Base-by-base conservation (phyloP, 805 yeast species). In the Metschnikowia orientalis region DNA sequence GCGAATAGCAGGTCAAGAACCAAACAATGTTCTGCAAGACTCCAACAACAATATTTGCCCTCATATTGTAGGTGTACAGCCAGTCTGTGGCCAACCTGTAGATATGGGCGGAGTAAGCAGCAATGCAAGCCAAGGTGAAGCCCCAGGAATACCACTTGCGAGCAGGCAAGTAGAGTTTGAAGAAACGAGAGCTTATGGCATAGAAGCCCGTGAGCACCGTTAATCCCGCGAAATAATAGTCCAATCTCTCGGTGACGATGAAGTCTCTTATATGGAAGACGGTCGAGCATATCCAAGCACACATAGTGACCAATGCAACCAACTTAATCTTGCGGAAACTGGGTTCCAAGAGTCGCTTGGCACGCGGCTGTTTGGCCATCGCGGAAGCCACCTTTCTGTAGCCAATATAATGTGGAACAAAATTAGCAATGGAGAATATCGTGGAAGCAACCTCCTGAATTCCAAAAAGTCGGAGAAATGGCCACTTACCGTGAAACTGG, bases 401-500 rank as follows among this genome's bases (percentile, higher is more conserved):
- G 16, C 57, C 59, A 23, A 44, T 15, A 24, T 32, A 44, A 33
- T 54, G 53, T 11, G 63, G 67, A 3, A 41, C 30, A 13, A 62
- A 50, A 43, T 66, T 66, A 5, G 67, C 69, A 9, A 63, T n/a
- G n/a, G 95, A 83, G 56, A 92, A 90, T 2, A 87, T 13, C 1
- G 83, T 78, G 9, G 94, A 81, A 15, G 80, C 84, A 0, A 87
- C 61, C 54, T 92, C 98, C 56, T 92, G 98, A 8, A 82, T 63
- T 0, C 95, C 95, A n/a, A 71, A 58, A 0, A 83, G 51, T 30
- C 98, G 69, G 11, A 66, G 41, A 50, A 92, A 92, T 2, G 97
- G 97, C 98, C 98, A 92, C 61, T 92, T 92, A 0, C 98, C 98
- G 57, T 92, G 96, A 60, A 86, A 92, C 56, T 92, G 98, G 24